phyloP scores from a whole-genome alignment of 352 stramenopile genomes.

The Phytophthora fragariae region DNA sequence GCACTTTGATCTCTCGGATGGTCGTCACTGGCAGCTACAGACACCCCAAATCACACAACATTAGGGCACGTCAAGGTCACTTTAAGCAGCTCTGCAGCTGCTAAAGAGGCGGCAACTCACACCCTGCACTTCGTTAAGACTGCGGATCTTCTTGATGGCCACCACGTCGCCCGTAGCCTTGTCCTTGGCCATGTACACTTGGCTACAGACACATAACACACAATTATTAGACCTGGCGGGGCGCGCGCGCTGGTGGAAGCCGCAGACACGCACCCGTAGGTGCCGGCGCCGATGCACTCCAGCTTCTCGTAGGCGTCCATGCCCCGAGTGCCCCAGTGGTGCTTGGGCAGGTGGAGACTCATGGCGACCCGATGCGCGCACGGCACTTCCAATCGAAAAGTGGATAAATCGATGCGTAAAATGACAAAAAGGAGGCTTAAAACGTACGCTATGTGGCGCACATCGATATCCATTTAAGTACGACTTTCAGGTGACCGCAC shows the following conservation, averaged over 20 bases:
- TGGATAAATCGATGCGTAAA: constrained; percentile 5
- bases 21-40: constrained; percentile 93
- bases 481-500: constrained; percentile 16
- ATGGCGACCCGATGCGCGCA: constrained; percentile 38
- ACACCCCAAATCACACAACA: neutral
- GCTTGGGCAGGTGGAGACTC: constrained; percentile 88
- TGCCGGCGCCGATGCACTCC: constrained; percentile 91
- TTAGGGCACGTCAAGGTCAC: neutral
- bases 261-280: constrained; percentile 66
- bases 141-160: constrained; percentile 93
- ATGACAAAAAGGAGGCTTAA: constrained; percentile 3
- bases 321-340: constrained; percentile 84
- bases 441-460: neutral
- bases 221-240: neutral
- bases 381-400: constrained; percentile 7
- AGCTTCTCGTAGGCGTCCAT: constrained; percentile 91
- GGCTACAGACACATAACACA: constrained; percentile 42
- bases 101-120: constrained; percentile 44
- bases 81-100: neutral
- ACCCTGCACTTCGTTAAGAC: constrained; percentile 90
- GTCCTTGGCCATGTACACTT: constrained; percentile 92
- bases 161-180: constrained; percentile 86
- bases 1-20: constrained; percentile 98
- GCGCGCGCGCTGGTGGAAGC: neutral
- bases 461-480: constrained; percentile 20